Evolutionary conservation across 495 filamentous ascomycete genomes (phyloP).

Genomic region (Trichocladium antarcticum): DNA sequence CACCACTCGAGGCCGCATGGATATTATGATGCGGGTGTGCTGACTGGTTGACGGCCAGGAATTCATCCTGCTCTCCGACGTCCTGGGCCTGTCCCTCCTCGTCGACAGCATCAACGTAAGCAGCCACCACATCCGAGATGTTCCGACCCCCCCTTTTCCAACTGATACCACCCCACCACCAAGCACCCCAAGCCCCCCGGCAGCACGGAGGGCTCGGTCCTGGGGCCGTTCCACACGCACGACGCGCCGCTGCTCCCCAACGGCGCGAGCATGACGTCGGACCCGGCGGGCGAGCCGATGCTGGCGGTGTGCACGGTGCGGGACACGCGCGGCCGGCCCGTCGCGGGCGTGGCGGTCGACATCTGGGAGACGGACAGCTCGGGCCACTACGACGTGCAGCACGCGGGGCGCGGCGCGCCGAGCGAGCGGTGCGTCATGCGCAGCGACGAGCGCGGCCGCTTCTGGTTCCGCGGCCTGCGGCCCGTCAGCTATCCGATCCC

Average conservation of each 20-base stretch:
- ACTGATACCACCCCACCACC: too few relatives aligned
- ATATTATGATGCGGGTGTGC: neutral
- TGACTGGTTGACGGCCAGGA: slow-evolving; percentile 44
- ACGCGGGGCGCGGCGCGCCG: slow-evolving; percentile 53
- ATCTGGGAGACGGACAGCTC: slow-evolving; percentile 90
- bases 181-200: slow-evolving; percentile 71
- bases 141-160: too few relatives aligned
- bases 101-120: slow-evolving; percentile 86
- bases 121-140: too few relatives aligned
- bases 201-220: slow-evolving; percentile 76
- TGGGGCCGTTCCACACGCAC: slow-evolving; percentile 91
- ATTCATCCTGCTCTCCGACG: slow-evolving; percentile 89
- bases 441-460: slow-evolving; percentile 56
- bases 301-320: slow-evolving; percentile 67
- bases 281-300: slow-evolving; percentile 57
- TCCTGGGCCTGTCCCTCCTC: slow-evolving; percentile 78
- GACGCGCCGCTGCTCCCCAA: slow-evolving; percentile 57
- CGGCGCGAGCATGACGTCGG: slow-evolving; percentile 61
- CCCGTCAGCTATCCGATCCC: slow-evolving; percentile 88
- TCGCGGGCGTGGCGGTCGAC: slow-evolving; percentile 65
- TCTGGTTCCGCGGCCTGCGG: slow-evolving; percentile 83
- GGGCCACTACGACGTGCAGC: slow-evolving; percentile 86
- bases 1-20: too few relatives aligned
- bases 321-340: slow-evolving; percentile 55
- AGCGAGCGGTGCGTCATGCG: slow-evolving; percentile 74